Percentiles rank a stretch among this genome's conserved stretches.
phyloP scores from a whole-genome alignment of 2,329 filamentous ascomycete genomes.

The Hypoxylon sp. region DNA sequence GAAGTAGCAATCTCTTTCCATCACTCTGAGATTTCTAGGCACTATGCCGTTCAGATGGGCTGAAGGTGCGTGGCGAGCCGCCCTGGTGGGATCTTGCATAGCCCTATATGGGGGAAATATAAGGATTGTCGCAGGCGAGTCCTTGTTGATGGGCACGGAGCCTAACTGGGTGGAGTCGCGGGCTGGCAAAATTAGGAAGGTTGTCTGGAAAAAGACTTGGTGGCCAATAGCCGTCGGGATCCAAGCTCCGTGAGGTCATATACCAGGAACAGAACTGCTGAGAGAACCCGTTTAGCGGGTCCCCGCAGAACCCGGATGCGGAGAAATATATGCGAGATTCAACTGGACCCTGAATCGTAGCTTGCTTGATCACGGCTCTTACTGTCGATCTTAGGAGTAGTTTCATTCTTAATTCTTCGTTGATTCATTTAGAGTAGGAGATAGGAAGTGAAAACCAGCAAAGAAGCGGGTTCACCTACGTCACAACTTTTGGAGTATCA shows the following conservation, averaged over 20 bases:
- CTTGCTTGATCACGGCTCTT: conserved; percentile 16
- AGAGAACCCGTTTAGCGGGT: conserved; percentile 13
- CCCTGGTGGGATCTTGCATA: conserved; percentile 32
- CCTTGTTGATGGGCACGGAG: conserved; percentile 40
- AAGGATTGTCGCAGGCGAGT: conserved; percentile 29
- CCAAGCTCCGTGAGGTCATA: conserved; percentile 41
- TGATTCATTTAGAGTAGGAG: conserved; percentile 21
- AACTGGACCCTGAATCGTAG: conserved; percentile 16
- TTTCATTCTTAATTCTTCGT: conserved; percentile 19
- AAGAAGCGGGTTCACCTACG: conserved; percentile 19
- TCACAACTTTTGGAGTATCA: conserved; percentile 40
- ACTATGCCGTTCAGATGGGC: conserved; percentile 13
- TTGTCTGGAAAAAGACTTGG: conserved; percentile 41
- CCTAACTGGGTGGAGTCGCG: conserved; percentile 35
- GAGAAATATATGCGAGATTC: conserved; percentile 15
- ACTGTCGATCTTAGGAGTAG: not conserved
- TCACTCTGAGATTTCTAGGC: conserved; percentile 35
- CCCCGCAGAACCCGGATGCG: conserved; percentile 30
- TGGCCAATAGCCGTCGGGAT: conserved; percentile 43
- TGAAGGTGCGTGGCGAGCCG: conserved; percentile 26
- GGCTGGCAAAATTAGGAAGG: conserved; percentile 40
- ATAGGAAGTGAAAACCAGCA: conserved; percentile 9
- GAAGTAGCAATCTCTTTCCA: conserved; percentile 34
- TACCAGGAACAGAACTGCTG: conserved; percentile 20
- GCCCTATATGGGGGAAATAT: conserved; percentile 29